Percentiles rank a stretch among this genome's conserved stretches.
phyloP scores from a whole-genome alignment of 208 protist species.

The Acanthamoeba pearcei region DNA sequence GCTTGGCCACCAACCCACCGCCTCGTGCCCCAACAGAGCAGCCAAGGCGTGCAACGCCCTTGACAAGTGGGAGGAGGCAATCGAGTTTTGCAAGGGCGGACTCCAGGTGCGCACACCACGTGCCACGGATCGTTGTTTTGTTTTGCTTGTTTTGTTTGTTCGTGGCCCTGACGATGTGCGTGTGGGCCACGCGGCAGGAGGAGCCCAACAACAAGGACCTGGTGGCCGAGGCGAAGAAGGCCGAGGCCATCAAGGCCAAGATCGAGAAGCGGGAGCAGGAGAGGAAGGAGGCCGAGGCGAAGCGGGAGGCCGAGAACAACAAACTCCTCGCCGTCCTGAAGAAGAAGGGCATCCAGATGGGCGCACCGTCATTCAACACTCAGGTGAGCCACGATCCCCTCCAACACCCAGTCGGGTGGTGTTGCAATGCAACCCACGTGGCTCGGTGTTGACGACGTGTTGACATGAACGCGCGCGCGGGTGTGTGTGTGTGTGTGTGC shows the following conservation, averaged over 20 bases:
- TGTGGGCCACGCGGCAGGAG: not conserved
- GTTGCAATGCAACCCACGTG: no score
- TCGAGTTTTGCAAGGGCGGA: conserved; percentile 33
- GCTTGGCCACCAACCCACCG: not conserved
- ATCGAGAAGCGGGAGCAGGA: not conserved
- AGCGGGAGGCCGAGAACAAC: conserved; percentile 7
- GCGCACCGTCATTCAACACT: conserved; percentile 33
- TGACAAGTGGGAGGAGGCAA: not conserved
- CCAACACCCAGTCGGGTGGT: no score
- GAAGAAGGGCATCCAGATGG: conserved; percentile 71
- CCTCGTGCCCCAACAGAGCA: not conserved
- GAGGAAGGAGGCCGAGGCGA: not conserved
- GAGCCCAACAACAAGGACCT: conserved; percentile 72
- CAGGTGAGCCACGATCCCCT: no score
- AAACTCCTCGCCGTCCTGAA: conserved; percentile 24
- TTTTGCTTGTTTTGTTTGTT: not conserved
- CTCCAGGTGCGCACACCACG: not conserved
- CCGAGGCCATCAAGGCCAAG: not conserved
- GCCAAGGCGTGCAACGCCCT: conserved; percentile 48
- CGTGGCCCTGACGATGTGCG: no score
- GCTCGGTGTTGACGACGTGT: no score
- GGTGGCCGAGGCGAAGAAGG: conserved; percentile 2
- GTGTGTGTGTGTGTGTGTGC: not conserved
- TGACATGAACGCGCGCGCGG: no score
- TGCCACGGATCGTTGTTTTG: not conserved